These are phyloP conservation scores for Leptographium wingfieldii DNA, from an alignment of 2,329 filamentous ascomycete species.

Conservation along the genomic window DNA sequence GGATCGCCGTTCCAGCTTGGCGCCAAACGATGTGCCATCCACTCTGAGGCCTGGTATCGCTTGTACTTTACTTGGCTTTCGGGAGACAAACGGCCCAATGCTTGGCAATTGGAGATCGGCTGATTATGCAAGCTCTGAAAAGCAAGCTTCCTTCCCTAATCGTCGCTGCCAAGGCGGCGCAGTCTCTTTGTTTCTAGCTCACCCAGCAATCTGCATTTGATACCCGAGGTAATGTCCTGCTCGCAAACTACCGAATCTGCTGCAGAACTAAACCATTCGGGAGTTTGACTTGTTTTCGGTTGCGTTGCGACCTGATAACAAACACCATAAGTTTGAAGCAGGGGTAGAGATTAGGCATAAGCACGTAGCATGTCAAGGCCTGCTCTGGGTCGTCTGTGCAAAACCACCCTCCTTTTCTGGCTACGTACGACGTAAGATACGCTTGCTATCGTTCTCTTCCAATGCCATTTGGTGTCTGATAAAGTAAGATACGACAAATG, in stretches of 20 bases:
- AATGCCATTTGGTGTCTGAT: not conserved
- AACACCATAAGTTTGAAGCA: not conserved
- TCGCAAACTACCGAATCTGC: not conserved
- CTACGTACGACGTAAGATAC: not conserved
- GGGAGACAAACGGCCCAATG: not conserved
- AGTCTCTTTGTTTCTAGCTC: not conserved
- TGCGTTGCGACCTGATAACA: not conserved
- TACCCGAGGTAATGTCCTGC: not conserved
- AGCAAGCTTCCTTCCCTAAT: not conserved
- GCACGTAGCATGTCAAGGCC: not conserved
- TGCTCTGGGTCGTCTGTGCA: not conserved
- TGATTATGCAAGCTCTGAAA: not conserved
- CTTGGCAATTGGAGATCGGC: not conserved
- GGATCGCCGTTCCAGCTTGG: not conserved
- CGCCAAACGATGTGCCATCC: not conserved
- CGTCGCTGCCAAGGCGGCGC: not conserved
- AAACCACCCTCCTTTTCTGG: not conserved
- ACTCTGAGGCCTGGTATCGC: not conserved
- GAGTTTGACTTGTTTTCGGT: not conserved
- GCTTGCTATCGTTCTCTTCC: not conserved
- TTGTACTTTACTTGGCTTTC: not conserved
- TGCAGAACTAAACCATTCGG: not conserved
- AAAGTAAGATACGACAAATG: too few species aligned
- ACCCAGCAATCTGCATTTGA: not conserved
- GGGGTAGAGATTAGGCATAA: not conserved